Percentiles rank a stretch among this genome's conserved stretches.
phyloP scores from a whole-genome alignment of 257 asterid genomes.

The Anisodus tanguticus region DNA sequence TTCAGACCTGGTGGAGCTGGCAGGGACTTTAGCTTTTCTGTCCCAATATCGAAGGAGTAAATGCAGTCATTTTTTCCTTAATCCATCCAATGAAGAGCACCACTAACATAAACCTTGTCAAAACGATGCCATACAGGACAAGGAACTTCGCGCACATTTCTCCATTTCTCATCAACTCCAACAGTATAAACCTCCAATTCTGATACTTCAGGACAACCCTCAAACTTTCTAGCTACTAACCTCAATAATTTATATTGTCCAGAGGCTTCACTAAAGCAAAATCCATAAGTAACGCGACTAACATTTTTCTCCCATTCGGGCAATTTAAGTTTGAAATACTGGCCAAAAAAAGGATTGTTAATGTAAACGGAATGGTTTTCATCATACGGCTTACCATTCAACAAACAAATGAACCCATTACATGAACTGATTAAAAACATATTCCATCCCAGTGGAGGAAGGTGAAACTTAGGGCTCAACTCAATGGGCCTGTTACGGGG shows the following conservation, averaged over 20 bases:
- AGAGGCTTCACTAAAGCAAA: background rate
- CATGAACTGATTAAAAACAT: background rate
- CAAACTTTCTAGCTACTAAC: background rate
- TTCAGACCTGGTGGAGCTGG: background rate
- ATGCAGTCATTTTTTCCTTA: background rate
- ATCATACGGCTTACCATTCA: fast-evolving
- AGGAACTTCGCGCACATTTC: background rate
- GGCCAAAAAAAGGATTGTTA: background rate
- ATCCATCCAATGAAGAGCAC: background rate
- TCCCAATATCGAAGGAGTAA: background rate
- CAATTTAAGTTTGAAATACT: background rate
- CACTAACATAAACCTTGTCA: background rate
- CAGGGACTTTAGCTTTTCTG: background rate
- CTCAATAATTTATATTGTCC: background rate
- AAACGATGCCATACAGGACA: background rate
- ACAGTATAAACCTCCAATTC: background rate
- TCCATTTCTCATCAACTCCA: background rate
- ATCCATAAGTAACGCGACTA: background rate
- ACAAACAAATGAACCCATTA: background rate
- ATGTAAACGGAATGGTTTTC: background rate
- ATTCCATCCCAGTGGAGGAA: background rate
- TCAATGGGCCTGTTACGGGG: background rate
- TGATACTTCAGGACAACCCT: background rate
- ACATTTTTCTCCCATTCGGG: background rate
- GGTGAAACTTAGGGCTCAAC: background rate